Evolutionary conservation across 1,284 basidiomycete species (phyloP).

Genomic region (Ustilago sp.): DNA sequence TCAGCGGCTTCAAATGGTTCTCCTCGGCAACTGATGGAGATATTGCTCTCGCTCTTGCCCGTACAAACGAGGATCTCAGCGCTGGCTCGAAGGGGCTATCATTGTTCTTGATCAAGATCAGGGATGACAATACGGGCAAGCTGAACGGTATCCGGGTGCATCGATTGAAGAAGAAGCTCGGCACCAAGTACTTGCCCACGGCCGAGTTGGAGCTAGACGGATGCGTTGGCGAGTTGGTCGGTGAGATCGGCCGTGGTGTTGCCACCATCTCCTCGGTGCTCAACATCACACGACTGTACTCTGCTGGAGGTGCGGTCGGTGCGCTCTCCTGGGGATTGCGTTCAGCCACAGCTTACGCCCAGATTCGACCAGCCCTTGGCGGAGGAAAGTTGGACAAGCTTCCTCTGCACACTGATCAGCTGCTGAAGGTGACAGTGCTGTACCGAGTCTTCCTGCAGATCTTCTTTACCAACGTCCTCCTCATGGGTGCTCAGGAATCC

Average conservation of each 20-base stretch:
- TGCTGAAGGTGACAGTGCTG: slow-evolving; percentile 73
- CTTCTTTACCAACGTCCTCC: slow-evolving; percentile 93
- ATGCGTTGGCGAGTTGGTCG: slow-evolving; percentile 78
- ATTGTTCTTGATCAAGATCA: slow-evolving; percentile 71
- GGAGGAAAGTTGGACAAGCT: slow-evolving; percentile 74
- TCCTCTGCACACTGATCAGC: slow-evolving; percentile 66
- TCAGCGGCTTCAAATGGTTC: slow-evolving; percentile 74
- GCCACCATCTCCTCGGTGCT: slow-evolving; percentile 76
- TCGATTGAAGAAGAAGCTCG: slow-evolving; percentile 81
- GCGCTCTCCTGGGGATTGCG: slow-evolving; percentile 50
- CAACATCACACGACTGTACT: slow-evolving; percentile 74
- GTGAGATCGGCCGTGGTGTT: slow-evolving; percentile 76
- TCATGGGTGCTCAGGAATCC: slow-evolving; percentile 85
- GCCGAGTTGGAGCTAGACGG: slow-evolving; percentile 79
- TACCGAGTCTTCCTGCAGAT: slow-evolving; percentile 76
- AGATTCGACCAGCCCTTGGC: slow-evolving; percentile 73
- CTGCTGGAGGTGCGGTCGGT: slow-evolving; percentile 42
- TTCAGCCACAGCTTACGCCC: slow-evolving; percentile 41
- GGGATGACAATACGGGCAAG: slow-evolving; percentile 36
- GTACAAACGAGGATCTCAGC: slow-evolving; percentile 71
- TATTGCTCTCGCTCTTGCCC: slow-evolving; percentile 78
- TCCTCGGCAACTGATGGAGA: slow-evolving; percentile 83
- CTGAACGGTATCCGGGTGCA: slow-evolving; percentile 81
- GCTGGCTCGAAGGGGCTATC: slow-evolving; percentile 73
- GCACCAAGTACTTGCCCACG: slow-evolving; percentile 81